Conservation (phyloP, 805 yeast genomes). For the Teunomyces lycoperdinae region DNA sequence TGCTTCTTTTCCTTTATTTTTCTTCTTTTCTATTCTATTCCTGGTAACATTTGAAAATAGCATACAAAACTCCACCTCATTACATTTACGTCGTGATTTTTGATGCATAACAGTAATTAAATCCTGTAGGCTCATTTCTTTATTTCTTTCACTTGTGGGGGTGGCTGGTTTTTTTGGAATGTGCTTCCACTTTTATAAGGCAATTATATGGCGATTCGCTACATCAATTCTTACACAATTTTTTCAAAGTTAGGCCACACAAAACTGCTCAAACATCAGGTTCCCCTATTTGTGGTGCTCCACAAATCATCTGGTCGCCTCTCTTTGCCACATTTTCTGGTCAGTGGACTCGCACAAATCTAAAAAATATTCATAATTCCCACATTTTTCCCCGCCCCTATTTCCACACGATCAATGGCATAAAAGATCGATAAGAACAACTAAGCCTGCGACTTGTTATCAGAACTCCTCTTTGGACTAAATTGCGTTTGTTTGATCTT, state of each 20-base stretch:
- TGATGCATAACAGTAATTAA: background rate
- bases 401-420: constrained; percentile 6
- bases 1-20: too few relatives aligned
- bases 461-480: background rate
- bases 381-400: constrained; percentile 6
- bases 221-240: background rate
- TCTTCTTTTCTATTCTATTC: too few relatives aligned
- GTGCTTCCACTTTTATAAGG: background rate
- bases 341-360: background rate
- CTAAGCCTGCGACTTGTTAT: constrained; percentile 2
- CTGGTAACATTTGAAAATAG: background rate
- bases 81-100: background rate
- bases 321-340: background rate
- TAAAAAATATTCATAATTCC: background rate
- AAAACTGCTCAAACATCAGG: background rate
- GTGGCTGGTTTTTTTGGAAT: background rate
- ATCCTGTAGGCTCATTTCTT: background rate
- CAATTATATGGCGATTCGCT: background rate
- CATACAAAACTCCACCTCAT: background rate
- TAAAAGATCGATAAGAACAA: background rate
- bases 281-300: background rate
- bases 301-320: background rate
- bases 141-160: background rate
- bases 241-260: background rate
- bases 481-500: background rate